Evolutionary conservation across 208 protist genomes (phyloP), one percentile per base, ranked within the genome.

Genomic region (Leishmania aethiopica): DNA sequence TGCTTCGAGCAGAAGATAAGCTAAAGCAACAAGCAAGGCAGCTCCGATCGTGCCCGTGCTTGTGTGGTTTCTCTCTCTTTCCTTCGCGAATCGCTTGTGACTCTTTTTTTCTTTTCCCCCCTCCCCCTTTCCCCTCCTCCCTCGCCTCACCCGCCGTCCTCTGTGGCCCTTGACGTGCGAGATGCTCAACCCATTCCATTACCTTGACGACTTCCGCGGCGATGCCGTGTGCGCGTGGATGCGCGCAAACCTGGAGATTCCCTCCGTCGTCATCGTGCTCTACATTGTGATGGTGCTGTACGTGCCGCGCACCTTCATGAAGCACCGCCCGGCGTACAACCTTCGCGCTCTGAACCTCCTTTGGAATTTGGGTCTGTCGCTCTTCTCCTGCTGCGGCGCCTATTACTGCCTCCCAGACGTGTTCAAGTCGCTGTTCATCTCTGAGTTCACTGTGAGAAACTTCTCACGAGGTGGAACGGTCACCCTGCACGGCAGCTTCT

Each of bases 311-410:
- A 76, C 89, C 78, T 82, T 94, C 60, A 98, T 97, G 95, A 87
- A 89, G 60, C 72, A 88, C 77, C 89, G 93, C n/a, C 53, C 51
- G 42, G 82, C 96, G 22, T 87, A 92, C 76, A 83, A 92, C 60
- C 86, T 97, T 35, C 78, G 85, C 1, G 42, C 55, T 3, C 64
- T 89, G 22, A 93, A 93, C 77, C 87, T 80, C 49, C 0, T 92
- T 17, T 98, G 96, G 95, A 98, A 98, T 71, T 75, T 96, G 47
- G 69, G 91, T 0, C 87, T 98, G 47, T 86, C 93, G 53, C 64
- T 91, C 57, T 98, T 96, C 85, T 97, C 94, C 22, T 78, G 92
- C 22, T 42, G 79, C 3, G 95, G 94, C 53, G 90, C 92, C 28
- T 86, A 90, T 42, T 88, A 92, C 87, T 91, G 84, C 53, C 57